Conservation (phyloP, 2,329 filamentous ascomycete genomes). For the Ceratocystis ficicola region DNA sequence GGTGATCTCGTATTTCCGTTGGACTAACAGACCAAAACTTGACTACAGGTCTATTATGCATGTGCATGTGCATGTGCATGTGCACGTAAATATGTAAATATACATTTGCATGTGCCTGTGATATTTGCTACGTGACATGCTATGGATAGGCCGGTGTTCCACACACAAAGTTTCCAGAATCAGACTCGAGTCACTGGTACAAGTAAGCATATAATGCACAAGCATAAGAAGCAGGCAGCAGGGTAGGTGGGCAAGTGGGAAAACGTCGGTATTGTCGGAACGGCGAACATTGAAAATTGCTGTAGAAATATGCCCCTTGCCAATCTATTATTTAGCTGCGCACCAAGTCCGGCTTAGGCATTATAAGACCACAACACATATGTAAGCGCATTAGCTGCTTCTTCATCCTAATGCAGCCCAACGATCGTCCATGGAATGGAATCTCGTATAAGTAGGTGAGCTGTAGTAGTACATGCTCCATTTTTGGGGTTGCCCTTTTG, state of each 20-base stretch:
- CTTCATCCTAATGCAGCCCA: background rate
- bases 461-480: background rate
- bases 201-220: background rate
- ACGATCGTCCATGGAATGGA: background rate
- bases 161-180: background rate
- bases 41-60: too few species aligned
- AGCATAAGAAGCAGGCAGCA: background rate
- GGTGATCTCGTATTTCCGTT: too few species aligned
- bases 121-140: too few species aligned
- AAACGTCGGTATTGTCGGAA: too few species aligned
- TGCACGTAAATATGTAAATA: too few species aligned
- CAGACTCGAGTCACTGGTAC: constrained; percentile 7
- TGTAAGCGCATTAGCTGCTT: background rate
- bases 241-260: too few species aligned
- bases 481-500: background rate
- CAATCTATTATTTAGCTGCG: background rate
- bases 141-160: background rate
- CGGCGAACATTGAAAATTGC: too few species aligned
- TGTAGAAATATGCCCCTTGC: too few species aligned
- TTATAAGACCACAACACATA: background rate
- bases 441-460: constrained; percentile 5
- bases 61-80: too few species aligned
- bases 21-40: too few species aligned
- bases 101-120: too few species aligned
- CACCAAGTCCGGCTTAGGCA: background rate